phyloP scores from a whole-genome alignment of 768 basidiomycete species.

The Russula ochroleuca region DNA sequence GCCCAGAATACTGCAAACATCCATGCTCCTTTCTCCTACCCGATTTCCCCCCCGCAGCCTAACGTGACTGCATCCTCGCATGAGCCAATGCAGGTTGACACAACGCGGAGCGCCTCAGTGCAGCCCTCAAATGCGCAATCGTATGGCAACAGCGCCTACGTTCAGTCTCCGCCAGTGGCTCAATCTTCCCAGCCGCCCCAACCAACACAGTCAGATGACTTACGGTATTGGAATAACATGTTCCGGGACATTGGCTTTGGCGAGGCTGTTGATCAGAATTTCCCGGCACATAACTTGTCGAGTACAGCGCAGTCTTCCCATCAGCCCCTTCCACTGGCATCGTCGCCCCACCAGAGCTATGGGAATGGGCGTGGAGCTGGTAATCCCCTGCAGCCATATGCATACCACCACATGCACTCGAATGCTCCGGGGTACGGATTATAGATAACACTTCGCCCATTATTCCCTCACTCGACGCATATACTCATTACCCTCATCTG shows the following conservation, averaged over 20 bases:
- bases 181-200: not conserved
- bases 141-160: conserved; percentile 7
- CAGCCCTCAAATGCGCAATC: conserved; percentile 25
- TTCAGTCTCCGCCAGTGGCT: conserved; percentile 7
- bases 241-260: conserved; percentile 69
- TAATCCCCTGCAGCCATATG: conserved; percentile 17
- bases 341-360: conserved; percentile 9
- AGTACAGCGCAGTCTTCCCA: conserved; percentile 4
- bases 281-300: conserved; percentile 9
- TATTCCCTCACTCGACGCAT: not conserved
- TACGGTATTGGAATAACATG: conserved; percentile 71
- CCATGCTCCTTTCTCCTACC: conserved; percentile 11
- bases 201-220: conserved; percentile 43
- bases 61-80: conserved; percentile 8
- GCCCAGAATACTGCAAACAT: conserved; percentile 11
- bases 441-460: conserved; percentile 4
- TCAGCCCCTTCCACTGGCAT: not conserved
- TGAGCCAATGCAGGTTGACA: conserved; percentile 19
- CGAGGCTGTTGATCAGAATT: conserved; percentile 34
- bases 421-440: conserved; percentile 26
- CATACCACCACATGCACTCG: conserved; percentile 28
- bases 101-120: conserved; percentile 21
- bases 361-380: not conserved
- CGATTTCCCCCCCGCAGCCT: conserved; percentile 7
- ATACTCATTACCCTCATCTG: not conserved